phyloP scores from a whole-genome alignment of 805 yeast species.

The Candida quercuum region DNA sequence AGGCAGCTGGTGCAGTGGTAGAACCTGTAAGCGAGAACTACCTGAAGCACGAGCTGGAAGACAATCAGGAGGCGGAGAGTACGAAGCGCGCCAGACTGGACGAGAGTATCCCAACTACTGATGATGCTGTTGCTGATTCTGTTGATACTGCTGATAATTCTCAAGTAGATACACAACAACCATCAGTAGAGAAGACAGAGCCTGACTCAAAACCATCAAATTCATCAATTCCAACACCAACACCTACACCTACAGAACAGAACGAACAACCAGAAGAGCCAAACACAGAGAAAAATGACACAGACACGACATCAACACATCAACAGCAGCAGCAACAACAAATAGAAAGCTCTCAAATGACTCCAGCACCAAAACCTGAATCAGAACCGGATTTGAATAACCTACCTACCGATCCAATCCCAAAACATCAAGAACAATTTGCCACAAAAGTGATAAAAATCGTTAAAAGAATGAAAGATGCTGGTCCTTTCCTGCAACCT shows the following conservation, averaged over 20 bases:
- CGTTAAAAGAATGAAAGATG: conserved; percentile 86
- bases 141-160: neutral
- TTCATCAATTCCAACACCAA: conserved; percentile 3
- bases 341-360: conserved; percentile 15
- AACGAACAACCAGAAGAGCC: conserved; percentile 4
- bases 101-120: neutral
- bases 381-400: conserved; percentile 68
- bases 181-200: conserved; percentile 5
- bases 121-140: neutral
- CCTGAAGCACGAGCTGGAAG: conserved; percentile 3
- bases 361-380: conserved; percentile 74
- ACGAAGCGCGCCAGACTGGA: conserved; percentile 3
- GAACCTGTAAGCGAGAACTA: too few species aligned
- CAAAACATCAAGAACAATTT: conserved; percentile 79
- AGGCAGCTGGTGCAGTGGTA: too few species aligned
- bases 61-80: conserved; percentile 3
- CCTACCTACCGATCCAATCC: conserved; percentile 62
- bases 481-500: conserved; percentile 82
- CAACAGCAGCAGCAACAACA: neutral
- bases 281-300: neutral
- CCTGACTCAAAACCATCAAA: too few species aligned
- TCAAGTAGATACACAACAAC: conserved; percentile 3
- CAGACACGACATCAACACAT: conserved; percentile 1
- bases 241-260: conserved; percentile 5
- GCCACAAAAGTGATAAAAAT: conserved; percentile 77